A percentile compares a stretch with the other conserved stretches of the same genome.
Evolutionary conservation across 805 yeast species (phyloP).

Genomic region (Yarrowia sp.): DNA sequence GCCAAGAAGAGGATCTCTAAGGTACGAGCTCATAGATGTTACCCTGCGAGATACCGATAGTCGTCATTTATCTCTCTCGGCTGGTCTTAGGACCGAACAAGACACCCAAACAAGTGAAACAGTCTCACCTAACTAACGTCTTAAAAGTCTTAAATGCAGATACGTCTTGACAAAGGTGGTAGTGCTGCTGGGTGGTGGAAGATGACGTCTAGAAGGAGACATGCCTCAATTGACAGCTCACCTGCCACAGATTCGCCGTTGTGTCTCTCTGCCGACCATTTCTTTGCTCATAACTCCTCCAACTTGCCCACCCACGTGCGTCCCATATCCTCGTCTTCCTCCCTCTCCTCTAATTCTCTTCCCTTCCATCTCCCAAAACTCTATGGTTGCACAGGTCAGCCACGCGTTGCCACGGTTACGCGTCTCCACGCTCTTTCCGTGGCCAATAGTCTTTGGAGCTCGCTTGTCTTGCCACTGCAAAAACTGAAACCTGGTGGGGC

Average conservation of each 20-base stretch:
- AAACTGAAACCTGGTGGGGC: background rate
- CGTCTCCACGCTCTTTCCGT: constrained; percentile 10
- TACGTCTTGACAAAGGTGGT: constrained; percentile 10
- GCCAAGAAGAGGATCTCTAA: background rate
- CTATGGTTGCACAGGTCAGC: background rate
- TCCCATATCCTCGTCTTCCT: no score
- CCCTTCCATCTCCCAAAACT: background rate
- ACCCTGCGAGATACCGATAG: no score
- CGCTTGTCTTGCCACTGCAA: background rate
- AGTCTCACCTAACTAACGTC: constrained; percentile 23
- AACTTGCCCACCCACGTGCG: no score
- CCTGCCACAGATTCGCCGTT: no score
- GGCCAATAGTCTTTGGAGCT: constrained; percentile 1
- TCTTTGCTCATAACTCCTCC: no score
- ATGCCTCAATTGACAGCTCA: no score
- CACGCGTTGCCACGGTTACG: constrained; percentile 38
- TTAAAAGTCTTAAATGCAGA: background rate
- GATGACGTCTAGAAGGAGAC: background rate
- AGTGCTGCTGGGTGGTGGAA: background rate
- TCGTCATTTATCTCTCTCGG: no score
- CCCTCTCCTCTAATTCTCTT: background rate
- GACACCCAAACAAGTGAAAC: constrained; percentile 6
- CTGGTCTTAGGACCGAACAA: no score
- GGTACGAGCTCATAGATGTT: no score
- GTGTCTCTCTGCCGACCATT: no score